Conservation (phyloP, 768 basidiomycete genomes). For the Trametes sanguinea region DNA sequence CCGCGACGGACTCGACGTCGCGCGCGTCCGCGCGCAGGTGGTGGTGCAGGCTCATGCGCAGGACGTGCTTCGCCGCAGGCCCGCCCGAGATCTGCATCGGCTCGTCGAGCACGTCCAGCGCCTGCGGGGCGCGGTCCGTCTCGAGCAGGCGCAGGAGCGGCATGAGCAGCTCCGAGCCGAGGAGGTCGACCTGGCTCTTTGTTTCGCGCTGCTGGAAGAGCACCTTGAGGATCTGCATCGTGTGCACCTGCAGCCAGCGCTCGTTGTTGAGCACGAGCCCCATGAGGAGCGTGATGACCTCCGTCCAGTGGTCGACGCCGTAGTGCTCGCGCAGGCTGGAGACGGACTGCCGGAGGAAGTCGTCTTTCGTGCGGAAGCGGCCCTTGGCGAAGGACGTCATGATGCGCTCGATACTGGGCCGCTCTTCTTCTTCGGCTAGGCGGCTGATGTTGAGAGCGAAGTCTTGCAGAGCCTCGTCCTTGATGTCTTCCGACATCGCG, state of each 20-base stretch:
- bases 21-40: constrained; percentile 44
- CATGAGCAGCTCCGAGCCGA: constrained; percentile 89
- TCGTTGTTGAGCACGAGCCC: constrained; percentile 83
- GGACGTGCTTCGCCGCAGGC: constrained; percentile 79
- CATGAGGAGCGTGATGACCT: constrained; percentile 82
- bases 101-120: constrained; percentile 92
- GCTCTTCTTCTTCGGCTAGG: constrained; percentile 72
- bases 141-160: constrained; percentile 87
- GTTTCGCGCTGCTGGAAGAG: constrained; percentile 86
- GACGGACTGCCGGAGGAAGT: constrained; percentile 90
- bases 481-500: constrained; percentile 65
- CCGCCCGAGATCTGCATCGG: constrained; percentile 80
- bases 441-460: constrained; percentile 74
- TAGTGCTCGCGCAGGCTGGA: constrained; percentile 86
- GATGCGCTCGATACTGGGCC: constrained; percentile 80
- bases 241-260: constrained; percentile 77
- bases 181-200: constrained; percentile 65
- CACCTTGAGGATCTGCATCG: constrained; percentile 87
- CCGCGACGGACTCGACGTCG: constrained; percentile 57
- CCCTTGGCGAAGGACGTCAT: constrained; percentile 87
- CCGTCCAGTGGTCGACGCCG: constrained; percentile 70
- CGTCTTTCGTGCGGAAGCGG: constrained; percentile 89
- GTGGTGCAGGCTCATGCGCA: constrained; percentile 87
- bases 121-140: constrained; percentile 80
- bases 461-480: constrained; percentile 59